These are phyloP conservation scores for Trametes gibbosa DNA, from an alignment of 768 basidiomycete genomes.

Conservation along the genomic window DNA sequence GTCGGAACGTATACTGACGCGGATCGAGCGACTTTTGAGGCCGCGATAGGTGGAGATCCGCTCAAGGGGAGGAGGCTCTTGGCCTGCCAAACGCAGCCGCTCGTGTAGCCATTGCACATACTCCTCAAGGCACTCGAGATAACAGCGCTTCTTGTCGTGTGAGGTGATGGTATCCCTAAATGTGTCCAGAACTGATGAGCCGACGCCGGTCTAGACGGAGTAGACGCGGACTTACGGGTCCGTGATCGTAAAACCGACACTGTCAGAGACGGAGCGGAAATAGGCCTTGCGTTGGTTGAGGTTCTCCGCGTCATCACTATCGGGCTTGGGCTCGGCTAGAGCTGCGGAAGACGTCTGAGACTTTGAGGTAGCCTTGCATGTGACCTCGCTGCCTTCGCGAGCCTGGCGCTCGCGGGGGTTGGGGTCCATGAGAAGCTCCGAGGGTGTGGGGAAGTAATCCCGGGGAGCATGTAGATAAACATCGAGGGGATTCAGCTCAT, in stretches of 20 bases:
- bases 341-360: neutral
- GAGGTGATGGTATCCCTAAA: conserved; percentile 69
- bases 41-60: conserved; percentile 45
- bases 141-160: conserved; percentile 74
- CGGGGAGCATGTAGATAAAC: conserved; percentile 24
- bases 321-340: neutral
- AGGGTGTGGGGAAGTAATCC: conserved; percentile 57
- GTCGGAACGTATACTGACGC: conserved; percentile 37
- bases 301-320: conserved; percentile 20
- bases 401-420: conserved; percentile 21
- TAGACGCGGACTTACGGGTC: conserved; percentile 49
- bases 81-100: conserved; percentile 49
- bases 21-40: conserved; percentile 61
- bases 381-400: neutral
- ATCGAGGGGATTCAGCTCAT: conserved; percentile 15
- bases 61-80: conserved; percentile 38
- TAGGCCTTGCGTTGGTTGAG: conserved; percentile 57
- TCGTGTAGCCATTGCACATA: conserved; percentile 67
- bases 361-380: neutral
- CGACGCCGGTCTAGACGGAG: neutral
- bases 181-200: neutral
- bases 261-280: conserved; percentile 54
- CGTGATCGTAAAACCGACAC: conserved; percentile 54
- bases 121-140: conserved; percentile 70
- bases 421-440: conserved; percentile 55